These are phyloP conservation scores for Panicum virgatum DNA, from an alignment of 202 grass and related monocot species.

Conservation along the genomic window DNA sequence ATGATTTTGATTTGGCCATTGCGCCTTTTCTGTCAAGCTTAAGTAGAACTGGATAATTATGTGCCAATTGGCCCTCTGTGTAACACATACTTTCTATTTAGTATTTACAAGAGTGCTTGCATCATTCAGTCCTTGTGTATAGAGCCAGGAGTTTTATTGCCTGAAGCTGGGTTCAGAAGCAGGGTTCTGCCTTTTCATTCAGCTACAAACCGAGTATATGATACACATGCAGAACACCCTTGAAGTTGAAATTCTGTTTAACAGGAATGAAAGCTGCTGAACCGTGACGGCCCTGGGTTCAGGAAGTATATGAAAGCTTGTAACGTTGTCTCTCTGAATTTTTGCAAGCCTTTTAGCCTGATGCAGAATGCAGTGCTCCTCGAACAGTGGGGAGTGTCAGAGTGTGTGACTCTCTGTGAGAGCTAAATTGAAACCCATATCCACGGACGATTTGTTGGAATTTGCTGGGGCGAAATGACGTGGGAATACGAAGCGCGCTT, in stretches of 20 bases:
- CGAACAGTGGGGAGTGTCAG: not conserved
- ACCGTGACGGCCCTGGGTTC: no score
- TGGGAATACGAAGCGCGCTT: not conserved
- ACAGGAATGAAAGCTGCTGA: no score
- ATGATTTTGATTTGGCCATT: constrained; percentile 7
- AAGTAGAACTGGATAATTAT: not conserved
- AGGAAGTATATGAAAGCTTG: not conserved
- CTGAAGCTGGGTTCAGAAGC: not conserved
- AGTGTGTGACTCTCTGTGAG: no score
- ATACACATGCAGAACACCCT: no score
- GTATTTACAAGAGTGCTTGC: not conserved
- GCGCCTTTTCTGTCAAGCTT: not conserved
- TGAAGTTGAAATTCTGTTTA: no score
- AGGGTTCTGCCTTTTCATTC: no score
- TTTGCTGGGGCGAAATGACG: not conserved
- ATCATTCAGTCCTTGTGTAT: constrained; percentile 17
- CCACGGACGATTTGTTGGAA: no score
- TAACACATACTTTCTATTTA: not conserved
- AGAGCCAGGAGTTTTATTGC: not conserved
- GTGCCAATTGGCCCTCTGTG: not conserved
- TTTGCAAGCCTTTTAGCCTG: not conserved
- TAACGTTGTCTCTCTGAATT: not conserved
- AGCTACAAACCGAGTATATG: no score
- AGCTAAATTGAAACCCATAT: no score
- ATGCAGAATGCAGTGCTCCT: not conserved